Conservation (phyloP, 2,329 filamentous ascomycete genomes). For the Aspergillus thermomutatus region DNA sequence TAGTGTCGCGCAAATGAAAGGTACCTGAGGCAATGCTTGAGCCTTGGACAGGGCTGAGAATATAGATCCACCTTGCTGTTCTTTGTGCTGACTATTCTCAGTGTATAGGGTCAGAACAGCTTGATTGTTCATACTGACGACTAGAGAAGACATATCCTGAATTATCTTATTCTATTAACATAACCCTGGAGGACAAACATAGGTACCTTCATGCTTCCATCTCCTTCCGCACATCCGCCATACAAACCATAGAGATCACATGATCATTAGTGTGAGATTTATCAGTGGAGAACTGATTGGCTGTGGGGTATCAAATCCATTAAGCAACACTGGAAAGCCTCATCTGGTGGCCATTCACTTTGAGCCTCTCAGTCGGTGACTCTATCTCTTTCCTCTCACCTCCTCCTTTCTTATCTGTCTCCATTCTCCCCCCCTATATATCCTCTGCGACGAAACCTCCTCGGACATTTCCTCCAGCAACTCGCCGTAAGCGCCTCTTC, state of each 20-base stretch:
- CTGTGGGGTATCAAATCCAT: constrained; percentile 15
- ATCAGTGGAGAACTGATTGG: constrained; percentile 11
- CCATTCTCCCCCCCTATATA: not conserved
- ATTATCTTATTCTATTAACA: not conserved
- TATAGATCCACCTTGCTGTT: not conserved
- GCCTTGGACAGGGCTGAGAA: not conserved
- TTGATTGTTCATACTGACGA: not conserved
- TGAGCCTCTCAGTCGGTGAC: not conserved
- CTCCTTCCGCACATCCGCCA: not conserved
- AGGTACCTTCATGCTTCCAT: not conserved
- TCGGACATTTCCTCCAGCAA: not conserved
- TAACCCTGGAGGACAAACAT: not conserved
- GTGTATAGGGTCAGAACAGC: not conserved
- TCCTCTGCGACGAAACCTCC: not conserved
- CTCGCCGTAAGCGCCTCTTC: not conserved
- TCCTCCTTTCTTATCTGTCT: not conserved
- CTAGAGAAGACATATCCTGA: not conserved
- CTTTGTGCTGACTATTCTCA: not conserved
- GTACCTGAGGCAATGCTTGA: not conserved
- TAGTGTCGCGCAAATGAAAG: not conserved
- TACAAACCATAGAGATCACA: constrained; percentile 4
- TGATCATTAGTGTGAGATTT: not conserved
- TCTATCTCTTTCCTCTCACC: not conserved
- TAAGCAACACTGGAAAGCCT: not conserved
- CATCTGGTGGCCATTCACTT: not conserved